Conservation (phyloP, 306 rosid species). For the Cyclanthera cordifolia region DNA sequence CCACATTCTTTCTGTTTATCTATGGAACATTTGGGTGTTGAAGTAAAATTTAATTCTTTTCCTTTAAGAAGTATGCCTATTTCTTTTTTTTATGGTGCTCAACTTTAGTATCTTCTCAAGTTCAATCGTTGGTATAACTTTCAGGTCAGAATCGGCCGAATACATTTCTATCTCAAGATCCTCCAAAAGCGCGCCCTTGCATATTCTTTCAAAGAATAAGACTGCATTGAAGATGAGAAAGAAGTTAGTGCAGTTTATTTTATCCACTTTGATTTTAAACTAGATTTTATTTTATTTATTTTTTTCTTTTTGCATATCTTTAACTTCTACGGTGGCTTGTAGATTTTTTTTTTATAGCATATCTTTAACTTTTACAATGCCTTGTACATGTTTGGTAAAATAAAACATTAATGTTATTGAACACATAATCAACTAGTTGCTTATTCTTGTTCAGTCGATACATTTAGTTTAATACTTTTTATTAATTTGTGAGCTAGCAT, state of each 20-base stretch:
- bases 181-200: slow-evolving; percentile 33
- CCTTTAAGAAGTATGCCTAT: not conserved
- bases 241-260: slow-evolving; percentile 38
- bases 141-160: slow-evolving; percentile 34
- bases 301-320: not conserved
- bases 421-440: not conserved
- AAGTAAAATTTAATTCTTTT: not conserved
- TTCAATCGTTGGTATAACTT: slow-evolving; percentile 5
- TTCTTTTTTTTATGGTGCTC: not conserved
- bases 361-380: too few relatives aligned
- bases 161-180: slow-evolving; percentile 32
- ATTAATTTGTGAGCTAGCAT: not conserved
- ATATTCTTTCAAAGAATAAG: slow-evolving; percentile 27
- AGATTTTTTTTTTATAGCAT: too few relatives aligned
- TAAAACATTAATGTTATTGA: not conserved
- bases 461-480: not conserved
- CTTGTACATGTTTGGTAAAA: not conserved
- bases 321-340: not conserved
- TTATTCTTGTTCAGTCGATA: not conserved
- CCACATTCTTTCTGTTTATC: slow-evolving; percentile 2
- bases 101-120: slow-evolving; percentile 15
- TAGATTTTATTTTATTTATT: too few relatives aligned
- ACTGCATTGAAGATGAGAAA: slow-evolving; percentile 37
- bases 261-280: slow-evolving; percentile 5
- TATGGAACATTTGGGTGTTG: not conserved